These are phyloP conservation scores for Ustanciosporium gigantosporum DNA, from an alignment of 1,284 basidiomycete species.

Conservation along the genomic window DNA sequence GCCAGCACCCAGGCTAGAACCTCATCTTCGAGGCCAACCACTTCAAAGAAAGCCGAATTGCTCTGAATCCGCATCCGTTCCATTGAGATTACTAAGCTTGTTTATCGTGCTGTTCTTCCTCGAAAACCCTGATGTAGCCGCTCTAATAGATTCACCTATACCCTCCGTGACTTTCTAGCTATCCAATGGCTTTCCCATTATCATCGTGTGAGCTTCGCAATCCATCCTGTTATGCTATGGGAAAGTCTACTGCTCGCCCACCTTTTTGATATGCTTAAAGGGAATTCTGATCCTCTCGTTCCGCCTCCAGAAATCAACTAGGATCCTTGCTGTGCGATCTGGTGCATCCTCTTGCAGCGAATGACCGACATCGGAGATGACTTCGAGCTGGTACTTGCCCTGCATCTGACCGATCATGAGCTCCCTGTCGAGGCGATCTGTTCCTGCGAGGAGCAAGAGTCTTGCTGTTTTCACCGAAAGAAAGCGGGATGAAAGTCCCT, in stretches of 20 bases:
- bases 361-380: conserved; percentile 84
- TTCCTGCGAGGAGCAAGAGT: conserved; percentile 84
- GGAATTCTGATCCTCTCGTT: conserved; percentile 68
- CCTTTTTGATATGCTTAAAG: conserved; percentile 36
- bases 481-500: conserved; percentile 77
- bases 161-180: too few species aligned
- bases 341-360: conserved; percentile 96
- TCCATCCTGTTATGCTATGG: too few species aligned
- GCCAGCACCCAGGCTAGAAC: not conserved
- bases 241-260: conserved; percentile 33
- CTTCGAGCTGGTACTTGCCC: conserved; percentile 85
- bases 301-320: conserved; percentile 86
- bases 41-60: too few species aligned
- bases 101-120: too few species aligned
- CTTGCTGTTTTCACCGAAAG: conserved; percentile 76
- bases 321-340: conserved; percentile 72
- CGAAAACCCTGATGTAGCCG: too few species aligned
- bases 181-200: too few species aligned
- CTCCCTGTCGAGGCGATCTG: conserved; percentile 86
- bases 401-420: conserved; percentile 97
- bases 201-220: too few species aligned
- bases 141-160: too few species aligned
- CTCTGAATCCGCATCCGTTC: too few species aligned
- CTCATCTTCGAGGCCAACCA: not conserved
- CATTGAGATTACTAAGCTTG: too few species aligned